Base-by-base conservation (phyloP, 331 rosid genomes). In the Quercus tomentella region DNA sequence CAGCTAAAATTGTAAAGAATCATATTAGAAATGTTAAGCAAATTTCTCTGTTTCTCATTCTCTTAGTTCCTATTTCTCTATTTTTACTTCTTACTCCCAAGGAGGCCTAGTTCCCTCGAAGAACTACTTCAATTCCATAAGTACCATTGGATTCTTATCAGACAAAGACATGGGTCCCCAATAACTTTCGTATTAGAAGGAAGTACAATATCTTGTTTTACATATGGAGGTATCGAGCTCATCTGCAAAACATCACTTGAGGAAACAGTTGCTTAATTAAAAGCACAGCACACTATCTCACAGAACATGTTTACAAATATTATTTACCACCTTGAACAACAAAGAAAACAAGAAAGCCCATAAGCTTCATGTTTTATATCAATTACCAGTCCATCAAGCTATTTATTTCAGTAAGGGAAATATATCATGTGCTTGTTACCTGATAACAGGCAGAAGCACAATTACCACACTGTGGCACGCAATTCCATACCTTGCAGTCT, bases 211-310 rank as follows among this genome's bases (percentile, higher is more conserved):
- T 95, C 94, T 69, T 90, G 93, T 84, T 80, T 88, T 79, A 91
- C 98, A 87, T 82, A 79, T 45, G 97, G 96, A 89, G 89, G 78
- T 60, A 95, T 78, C 89, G 89, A 79, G 92, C 98, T 92, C 84
- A 91, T 79, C 98, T 95, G 83, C 73, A 87, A 55, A 86, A 72
- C 41, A 35, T 6, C 41, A 35, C 2, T 35, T 0, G 41, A 6
- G 41, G 8, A 35, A 35, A 35, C 41, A 35, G 2, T 35, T 35
- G 41, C 41, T 35, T 35, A 35, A 35, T 35, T 35, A 35, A 35
- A 1, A 35, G 41, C 41, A 35, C 8, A 35, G 2, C 41, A 35
- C 41, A 35, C 9, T 35, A 35, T 35, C 41, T 35, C 41, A 6
- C 41, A 35, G 9, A 30, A 65, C 20, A 65, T 28, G 20, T 18